Evolutionary conservation across 2,329 filamentous ascomycete species (phyloP).

Genomic region (Fonsecaea erecta): DNA sequence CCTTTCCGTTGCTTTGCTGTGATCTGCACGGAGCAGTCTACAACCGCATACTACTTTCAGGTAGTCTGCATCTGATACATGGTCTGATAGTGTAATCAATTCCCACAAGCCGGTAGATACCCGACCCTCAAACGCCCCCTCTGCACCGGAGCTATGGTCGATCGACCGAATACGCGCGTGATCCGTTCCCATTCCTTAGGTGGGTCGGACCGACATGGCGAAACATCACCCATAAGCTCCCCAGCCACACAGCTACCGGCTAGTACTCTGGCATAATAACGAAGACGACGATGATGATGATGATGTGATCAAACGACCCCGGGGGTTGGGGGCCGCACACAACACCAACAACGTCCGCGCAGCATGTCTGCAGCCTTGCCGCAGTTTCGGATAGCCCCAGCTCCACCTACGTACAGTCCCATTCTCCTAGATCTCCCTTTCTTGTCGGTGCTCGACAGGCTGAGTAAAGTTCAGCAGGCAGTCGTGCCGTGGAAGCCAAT

Average conservation of each 20-base stretch:
- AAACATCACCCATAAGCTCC: too few species aligned
- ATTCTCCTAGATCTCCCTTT: neutral
- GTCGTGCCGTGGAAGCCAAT: neutral
- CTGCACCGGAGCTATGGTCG: too few species aligned
- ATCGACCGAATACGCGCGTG: too few species aligned
- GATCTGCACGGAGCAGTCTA: neutral
- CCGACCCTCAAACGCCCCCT: too few species aligned
- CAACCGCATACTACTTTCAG: too few species aligned
- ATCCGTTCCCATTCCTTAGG: too few species aligned
- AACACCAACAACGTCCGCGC: neutral
- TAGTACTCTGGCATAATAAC: too few species aligned
- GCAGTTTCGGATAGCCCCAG: neutral
- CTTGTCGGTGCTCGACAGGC: neutral
- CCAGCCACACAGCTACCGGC: too few species aligned
- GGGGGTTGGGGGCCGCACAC: neutral
- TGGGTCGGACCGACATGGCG: neutral
- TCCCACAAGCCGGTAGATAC: neutral
- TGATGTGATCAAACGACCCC: neutral
- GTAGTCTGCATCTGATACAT: too few species aligned
- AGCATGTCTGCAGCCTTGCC: neutral
- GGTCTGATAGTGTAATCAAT: neutral
- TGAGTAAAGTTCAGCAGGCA: neutral
- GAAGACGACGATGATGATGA: neutral
- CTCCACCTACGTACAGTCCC: too few species aligned
- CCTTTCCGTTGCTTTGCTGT: too few species aligned